Evolutionary conservation across 139 green algal genomes (phyloP).

Genomic region (Chlorella ohadii): DNA sequence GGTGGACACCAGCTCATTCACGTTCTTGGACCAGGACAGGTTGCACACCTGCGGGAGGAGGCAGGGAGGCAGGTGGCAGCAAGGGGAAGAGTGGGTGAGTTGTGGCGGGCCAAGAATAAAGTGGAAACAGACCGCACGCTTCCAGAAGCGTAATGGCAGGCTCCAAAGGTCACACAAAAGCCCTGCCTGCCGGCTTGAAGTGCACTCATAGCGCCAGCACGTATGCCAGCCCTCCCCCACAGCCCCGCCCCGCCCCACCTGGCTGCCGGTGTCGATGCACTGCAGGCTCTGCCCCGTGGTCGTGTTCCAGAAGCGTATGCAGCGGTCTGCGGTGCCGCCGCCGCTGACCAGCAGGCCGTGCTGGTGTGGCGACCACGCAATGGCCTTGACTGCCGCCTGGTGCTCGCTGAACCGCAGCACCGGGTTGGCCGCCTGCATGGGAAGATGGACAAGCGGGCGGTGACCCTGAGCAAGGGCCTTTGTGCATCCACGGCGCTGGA

Average conservation of each 20-base stretch:
- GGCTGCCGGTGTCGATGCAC: slow-evolving; percentile 90
- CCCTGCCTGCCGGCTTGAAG: no score
- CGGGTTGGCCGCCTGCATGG: slow-evolving; percentile 40
- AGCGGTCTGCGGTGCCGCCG: slow-evolving; percentile 95
- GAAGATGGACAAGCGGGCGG: slow-evolving; percentile 70
- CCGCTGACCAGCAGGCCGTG: slow-evolving; percentile 94
- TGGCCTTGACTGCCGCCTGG: slow-evolving; percentile 92
- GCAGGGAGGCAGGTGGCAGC: not conserved
- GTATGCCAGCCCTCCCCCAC: not conserved
- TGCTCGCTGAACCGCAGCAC: slow-evolving; percentile 79
- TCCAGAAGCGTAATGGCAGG: no score
- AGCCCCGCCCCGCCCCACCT: not conserved
- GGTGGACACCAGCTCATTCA: slow-evolving; percentile 98
- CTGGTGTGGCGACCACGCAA: slow-evolving; percentile 97
- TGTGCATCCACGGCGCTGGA: no score
- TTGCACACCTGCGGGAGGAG: slow-evolving; percentile 89
- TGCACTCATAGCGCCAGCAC: not conserved
- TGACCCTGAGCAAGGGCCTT: no score
- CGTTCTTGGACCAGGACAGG: slow-evolving; percentile 95
- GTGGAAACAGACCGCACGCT: not conserved
- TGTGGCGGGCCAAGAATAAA: no score
- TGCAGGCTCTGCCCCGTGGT: slow-evolving; percentile 74
- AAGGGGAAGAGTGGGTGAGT: no score
- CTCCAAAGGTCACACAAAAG: no score
- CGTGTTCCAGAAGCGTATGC: slow-evolving; percentile 98